Percentiles rank a stretch among this genome's conserved stretches.
These are phyloP conservation scores for Microcyclospora tardicrescens DNA, from an alignment of 2,329 filamentous ascomycete genomes.

Conservation along the genomic window DNA sequence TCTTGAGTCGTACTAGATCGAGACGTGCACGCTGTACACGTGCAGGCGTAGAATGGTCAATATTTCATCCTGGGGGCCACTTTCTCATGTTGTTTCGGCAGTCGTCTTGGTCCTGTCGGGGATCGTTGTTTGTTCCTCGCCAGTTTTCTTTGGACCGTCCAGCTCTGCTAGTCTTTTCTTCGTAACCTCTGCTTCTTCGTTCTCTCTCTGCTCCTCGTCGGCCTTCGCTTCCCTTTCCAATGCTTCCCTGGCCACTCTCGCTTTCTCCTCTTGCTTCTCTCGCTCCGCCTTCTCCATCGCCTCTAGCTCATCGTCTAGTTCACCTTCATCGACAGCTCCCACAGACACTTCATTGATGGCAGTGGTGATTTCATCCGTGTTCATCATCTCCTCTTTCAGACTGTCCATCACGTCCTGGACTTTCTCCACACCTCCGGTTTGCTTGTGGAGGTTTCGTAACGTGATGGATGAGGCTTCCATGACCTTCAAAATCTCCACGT, in stretches of 20 bases:
- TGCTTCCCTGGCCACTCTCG: conserved; percentile 54
- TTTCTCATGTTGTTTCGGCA: too few relatives aligned
- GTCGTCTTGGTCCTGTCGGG: too few relatives aligned
- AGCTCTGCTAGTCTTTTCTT: conserved; percentile 22
- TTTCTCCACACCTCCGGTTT: conserved; percentile 61
- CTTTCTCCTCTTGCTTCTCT: conserved; percentile 49
- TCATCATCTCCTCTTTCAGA: conserved; percentile 63
- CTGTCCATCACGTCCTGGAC: conserved; percentile 66
- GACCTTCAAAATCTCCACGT: conserved; percentile 68
- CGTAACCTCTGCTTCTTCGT: conserved; percentile 30
- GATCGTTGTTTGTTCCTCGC: not conserved
- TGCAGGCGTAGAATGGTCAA: too few relatives aligned
- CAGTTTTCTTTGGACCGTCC: conserved; percentile 7
- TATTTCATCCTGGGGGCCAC: too few relatives aligned
- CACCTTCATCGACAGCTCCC: conserved; percentile 56
- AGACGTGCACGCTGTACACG: too few relatives aligned
- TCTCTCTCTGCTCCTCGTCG: conserved; percentile 40
- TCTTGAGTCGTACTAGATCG: too few relatives aligned
- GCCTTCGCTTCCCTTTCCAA: conserved; percentile 22
- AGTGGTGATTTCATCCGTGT: conserved; percentile 68
- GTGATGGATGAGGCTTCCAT: conserved; percentile 69
- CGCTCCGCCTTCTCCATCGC: conserved; percentile 46
- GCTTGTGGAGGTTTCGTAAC: conserved; percentile 58
- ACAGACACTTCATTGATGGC: conserved; percentile 52
- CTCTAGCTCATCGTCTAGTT: conserved; percentile 79